Base-by-base conservation (phyloP, 2,329 filamentous ascomycete species). In the Pseudogymnoascus sp. region DNA sequence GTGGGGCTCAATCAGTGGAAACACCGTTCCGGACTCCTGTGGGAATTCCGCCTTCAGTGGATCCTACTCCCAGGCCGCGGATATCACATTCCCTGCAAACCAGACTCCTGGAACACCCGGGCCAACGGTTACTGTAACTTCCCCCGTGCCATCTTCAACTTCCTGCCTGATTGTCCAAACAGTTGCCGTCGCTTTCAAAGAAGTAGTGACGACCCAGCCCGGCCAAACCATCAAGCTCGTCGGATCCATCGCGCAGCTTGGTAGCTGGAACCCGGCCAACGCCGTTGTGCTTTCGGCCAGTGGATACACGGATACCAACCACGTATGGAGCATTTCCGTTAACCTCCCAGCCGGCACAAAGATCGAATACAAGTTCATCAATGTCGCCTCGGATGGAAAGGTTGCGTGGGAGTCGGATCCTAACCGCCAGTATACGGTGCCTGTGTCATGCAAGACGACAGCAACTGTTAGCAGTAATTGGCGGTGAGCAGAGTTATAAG, bases 361-460 rank as follows among this genome's bases (percentile, higher is more conserved):
- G 2, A 77, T 90, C 47, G 69, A 85, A 75, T 90, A 89, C 73
- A 90, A 90, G 77, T 91, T 84, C 70, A 81, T 90, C 69, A 81
- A 82, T 53, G 79, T 86, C 42, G 77, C 78, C 64, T 70, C 74
- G 0, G 79, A 81, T 67, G 82, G 84, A 0, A 76, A 74, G 1
- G 73, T 87, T 14, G 77, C 74, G 1, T 90, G 87, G 87, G 87
- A 91, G 75, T 77, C 76, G 59, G 86, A 67, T 61, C 67, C 67
- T 2, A 68, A 68, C 31, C 64, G 64, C 26, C 61, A 53, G 14
- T 68, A 67, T 35, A 68, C 68, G 13, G 66, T 68, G 6, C 66
- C 66, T 6, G 21, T 35, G 0, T 21, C 60, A 1, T 67, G 66
- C 33, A 59, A 61, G 11, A 66, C 62, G n/a, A 63, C 65, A 8